Conservation (phyloP, 495 filamentous ascomycete species). For the Xylaria intraflava region DNA sequence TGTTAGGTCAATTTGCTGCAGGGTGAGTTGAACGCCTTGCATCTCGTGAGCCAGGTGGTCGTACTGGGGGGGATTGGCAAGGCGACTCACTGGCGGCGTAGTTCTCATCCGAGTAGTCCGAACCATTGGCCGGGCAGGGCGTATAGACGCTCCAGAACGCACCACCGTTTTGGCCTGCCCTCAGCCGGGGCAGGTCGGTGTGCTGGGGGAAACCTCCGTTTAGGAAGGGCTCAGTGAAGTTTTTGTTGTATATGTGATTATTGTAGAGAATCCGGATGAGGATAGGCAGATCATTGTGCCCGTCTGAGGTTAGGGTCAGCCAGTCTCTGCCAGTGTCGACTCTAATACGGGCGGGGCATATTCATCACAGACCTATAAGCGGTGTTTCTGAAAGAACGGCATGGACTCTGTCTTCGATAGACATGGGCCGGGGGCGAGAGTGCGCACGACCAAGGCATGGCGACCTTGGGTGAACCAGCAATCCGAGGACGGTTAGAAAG, state of each 20-base stretch:
- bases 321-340: not conserved
- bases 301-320: constrained; percentile 51
- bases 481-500: constrained; percentile 13
- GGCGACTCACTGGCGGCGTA: constrained; percentile 45
- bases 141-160: constrained; percentile 91
- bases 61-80: not conserved
- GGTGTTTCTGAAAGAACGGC: constrained; percentile 67
- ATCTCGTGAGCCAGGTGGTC: not conserved
- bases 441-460: constrained; percentile 17
- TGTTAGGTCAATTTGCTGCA: constrained; percentile 80
- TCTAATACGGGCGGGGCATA: not conserved
- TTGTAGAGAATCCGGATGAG: constrained; percentile 58
- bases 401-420: constrained; percentile 59
- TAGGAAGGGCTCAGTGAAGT: constrained; percentile 65
- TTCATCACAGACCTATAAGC: constrained; percentile 61
- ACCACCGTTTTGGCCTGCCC: constrained; percentile 56
- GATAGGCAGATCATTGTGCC: constrained; percentile 85
- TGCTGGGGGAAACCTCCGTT: constrained; percentile 61
- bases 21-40: constrained; percentile 55
- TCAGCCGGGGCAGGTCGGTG: constrained; percentile 67
- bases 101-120: constrained; percentile 65
- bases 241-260: constrained; percentile 70
- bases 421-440: constrained; percentile 23
- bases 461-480: constrained; percentile 16
- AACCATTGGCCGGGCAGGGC: constrained; percentile 63